Conservation (phyloP, 768 basidiomycete species). For the Pisolithus marmoratus region DNA sequence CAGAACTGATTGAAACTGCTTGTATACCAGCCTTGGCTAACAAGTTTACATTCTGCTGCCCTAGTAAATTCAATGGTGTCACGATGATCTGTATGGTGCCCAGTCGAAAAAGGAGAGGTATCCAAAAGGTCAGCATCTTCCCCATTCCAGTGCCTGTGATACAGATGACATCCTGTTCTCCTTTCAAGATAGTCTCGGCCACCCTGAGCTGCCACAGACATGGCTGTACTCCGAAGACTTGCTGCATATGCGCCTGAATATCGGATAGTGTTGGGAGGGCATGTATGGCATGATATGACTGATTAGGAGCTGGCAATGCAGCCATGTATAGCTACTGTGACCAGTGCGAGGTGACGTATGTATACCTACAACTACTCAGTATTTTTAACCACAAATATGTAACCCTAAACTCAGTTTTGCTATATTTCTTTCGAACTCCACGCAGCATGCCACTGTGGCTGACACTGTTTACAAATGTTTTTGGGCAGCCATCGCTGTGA, state of each 20-base stretch:
- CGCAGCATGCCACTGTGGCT: no score
- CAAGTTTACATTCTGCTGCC: conserved; percentile 14
- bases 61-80: conserved; percentile 21
- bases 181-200: conserved; percentile 14
- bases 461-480: no score
- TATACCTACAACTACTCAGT: no score
- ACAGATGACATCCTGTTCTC: conserved; percentile 17
- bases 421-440: no score
- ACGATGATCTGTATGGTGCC: conserved; percentile 19
- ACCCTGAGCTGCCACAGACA: conserved; percentile 20
- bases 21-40: conserved; percentile 8
- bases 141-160: conserved; percentile 26
- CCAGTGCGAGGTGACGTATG: no score
- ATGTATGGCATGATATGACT: no score
- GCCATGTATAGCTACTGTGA: no score
- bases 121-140: conserved; percentile 30
- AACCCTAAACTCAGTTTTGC: no score
- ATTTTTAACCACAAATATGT: no score
- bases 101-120: conserved; percentile 21
- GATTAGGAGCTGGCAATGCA: no score
- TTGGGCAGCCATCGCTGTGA: no score
- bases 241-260: not conserved
- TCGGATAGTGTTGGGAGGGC: no score
- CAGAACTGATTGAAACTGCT: conserved; percentile 14
- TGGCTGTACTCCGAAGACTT: conserved; percentile 4